Base-by-base conservation (phyloP, 495 filamentous ascomycete genomes). In the Aspergillus nanangensis region DNA sequence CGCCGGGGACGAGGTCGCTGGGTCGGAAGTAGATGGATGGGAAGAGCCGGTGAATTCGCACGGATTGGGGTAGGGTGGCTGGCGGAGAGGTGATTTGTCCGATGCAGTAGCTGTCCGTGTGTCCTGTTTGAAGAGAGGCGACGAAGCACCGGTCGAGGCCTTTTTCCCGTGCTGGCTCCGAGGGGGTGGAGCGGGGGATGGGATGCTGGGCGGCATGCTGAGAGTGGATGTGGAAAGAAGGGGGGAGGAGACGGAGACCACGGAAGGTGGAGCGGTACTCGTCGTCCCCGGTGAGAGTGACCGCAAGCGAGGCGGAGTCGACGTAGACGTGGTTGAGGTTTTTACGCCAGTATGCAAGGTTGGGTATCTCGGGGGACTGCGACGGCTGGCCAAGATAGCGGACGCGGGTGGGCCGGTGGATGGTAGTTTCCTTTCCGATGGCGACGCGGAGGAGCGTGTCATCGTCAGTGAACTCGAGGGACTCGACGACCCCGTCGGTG, bases 401-500 rank as follows among this genome's bases (percentile, higher is more conserved):
- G 10, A 55, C 52, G 19, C 56, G 52, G 15, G 35, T 46, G 5
- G 49, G 41, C 17, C 44, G 45, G 35, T 49, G 38, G 17, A 42
- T 4, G 24, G 47, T 55, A 7, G 46, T 48, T 23, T 59, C 52
- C 14, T 48, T 48, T 15, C 22, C 37, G 45, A 55, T 48, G 3
- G 24, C 35, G 3, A 59, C 50, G 31, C 56, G 56, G 18, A 59
- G 56, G 19, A 59, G 47, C 1, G 43, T 47, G 34, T 55, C 52
- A 34, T 53, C 29, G 8, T 59, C 52, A 4, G 38, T 42, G 41
- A 59, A 59, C 41, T 55, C 56, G 1, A 59, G 36, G 8, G 38
- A 47, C 20, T 55, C 49, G 37, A 59, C 38, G n/a, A 53, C 36
- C 14, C 52, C 56, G 37, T 55, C 47, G 2, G 56, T 47, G 20